Percentiles rank a stretch among this genome's conserved stretches.
phyloP scores from a whole-genome alignment of 768 basidiomycete species.

The Guyanaporus albipodus region DNA sequence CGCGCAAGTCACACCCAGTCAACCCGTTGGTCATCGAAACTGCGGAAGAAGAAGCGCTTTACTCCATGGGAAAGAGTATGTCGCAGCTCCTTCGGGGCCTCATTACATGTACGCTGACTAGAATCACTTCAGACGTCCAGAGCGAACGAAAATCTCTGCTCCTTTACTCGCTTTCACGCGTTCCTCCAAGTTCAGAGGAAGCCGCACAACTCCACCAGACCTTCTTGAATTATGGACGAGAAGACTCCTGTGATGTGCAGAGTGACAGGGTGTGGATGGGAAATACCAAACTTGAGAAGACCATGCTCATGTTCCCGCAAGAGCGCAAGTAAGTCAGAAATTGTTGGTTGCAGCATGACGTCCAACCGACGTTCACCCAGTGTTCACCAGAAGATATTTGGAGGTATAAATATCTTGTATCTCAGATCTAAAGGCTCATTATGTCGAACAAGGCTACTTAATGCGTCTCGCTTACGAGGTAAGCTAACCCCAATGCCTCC shows the following conservation, averaged over 20 bases:
- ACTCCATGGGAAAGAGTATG: slow-evolving; percentile 65
- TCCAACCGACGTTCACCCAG: slow-evolving; percentile 31
- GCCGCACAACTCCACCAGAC: slow-evolving; percentile 65
- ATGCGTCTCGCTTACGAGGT: slow-evolving; percentile 75
- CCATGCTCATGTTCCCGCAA: slow-evolving; percentile 80
- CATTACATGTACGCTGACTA: neutral
- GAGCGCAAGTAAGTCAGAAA: slow-evolving; percentile 62
- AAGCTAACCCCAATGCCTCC: slow-evolving; percentile 1
- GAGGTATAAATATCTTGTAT: slow-evolving; percentile 41
- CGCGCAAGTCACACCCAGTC: slow-evolving; percentile 59
- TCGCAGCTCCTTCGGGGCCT: neutral
- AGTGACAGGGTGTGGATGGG: slow-evolving; percentile 68
- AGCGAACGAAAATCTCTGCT: slow-evolving; percentile 50
- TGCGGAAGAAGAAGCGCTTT: slow-evolving; percentile 59
- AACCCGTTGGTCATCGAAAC: slow-evolving; percentile 58
- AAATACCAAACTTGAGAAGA: slow-evolving; percentile 65
- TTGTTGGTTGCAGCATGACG: neutral
- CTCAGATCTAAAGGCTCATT: neutral
- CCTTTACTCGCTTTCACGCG: slow-evolving; percentile 58
- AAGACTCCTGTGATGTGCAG: slow-evolving; percentile 23
- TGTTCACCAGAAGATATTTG: slow-evolving; percentile 81
- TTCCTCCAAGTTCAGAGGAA: slow-evolving; percentile 71
- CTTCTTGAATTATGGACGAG: slow-evolving; percentile 57
- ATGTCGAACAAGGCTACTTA: slow-evolving; percentile 37
- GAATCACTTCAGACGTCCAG: slow-evolving; percentile 49